Evolutionary conservation across 2,329 filamentous ascomycete species (phyloP).

Genomic region (Aspergillus spinulosporus): DNA sequence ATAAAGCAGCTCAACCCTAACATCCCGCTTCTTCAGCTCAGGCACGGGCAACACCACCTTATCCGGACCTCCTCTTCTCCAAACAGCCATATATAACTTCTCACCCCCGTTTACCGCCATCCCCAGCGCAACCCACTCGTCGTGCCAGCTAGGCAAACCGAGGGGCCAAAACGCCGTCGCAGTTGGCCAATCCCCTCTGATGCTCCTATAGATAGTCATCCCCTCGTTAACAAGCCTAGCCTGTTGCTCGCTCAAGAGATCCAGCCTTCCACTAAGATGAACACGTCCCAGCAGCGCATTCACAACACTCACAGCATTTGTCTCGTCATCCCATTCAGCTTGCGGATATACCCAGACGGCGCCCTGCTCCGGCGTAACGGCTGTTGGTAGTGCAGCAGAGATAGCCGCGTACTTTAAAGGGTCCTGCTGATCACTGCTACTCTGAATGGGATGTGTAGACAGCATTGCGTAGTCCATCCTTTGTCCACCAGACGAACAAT

Average conservation of each 20-base stretch:
- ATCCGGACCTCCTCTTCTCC: conserved; percentile 22
- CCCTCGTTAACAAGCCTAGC: conserved; percentile 29
- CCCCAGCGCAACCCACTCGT: conserved; percentile 34
- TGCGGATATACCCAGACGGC: conserved; percentile 42
- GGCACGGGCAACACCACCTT: conserved; percentile 6
- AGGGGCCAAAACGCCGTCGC: conserved; percentile 36
- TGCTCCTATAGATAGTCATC: conserved; percentile 33
- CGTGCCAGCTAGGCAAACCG: conserved; percentile 35
- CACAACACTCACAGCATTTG: conserved; percentile 37
- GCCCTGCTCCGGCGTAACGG: conserved; percentile 39
- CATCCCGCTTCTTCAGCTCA: neutral
- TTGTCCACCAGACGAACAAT: conserved; percentile 39
- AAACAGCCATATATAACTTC: conserved; percentile 23
- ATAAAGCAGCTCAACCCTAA: conserved; percentile 12
- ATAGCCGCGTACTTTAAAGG: conserved; percentile 35
- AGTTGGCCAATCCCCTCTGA: conserved; percentile 24
- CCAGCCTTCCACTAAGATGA: conserved; percentile 34
- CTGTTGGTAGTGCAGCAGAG: conserved; percentile 33
- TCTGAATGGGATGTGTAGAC: conserved; percentile 33
- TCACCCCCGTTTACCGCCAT: conserved; percentile 12
- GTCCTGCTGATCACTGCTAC: conserved; percentile 41
- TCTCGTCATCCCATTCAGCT: conserved; percentile 35
- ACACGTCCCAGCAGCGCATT: conserved; percentile 37
- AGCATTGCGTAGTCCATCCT: conserved; percentile 42
- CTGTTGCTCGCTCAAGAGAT: conserved; percentile 26